A percentile compares a stretch with the other conserved stretches of the same genome.
phyloP scores from a whole-genome alignment of 2,329 filamentous ascomycete genomes.

The Daldinia eschscholtzii region DNA sequence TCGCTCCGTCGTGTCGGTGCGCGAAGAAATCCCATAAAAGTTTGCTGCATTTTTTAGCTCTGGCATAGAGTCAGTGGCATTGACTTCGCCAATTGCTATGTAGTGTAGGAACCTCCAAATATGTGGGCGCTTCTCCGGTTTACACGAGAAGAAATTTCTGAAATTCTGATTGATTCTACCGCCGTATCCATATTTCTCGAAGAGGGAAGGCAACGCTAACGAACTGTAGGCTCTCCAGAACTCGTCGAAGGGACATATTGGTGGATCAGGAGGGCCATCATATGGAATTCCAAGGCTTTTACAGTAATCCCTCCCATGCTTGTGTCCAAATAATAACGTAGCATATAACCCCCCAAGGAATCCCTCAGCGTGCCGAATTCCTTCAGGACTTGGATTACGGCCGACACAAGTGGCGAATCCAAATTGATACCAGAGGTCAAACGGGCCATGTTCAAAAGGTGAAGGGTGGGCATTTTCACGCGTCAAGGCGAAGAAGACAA shows the following conservation, averaged over 20 bases:
- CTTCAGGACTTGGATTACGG: neutral
- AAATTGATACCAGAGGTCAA: slow-evolving; percentile 3
- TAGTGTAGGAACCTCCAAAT: slow-evolving; percentile 7
- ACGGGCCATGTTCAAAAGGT: neutral
- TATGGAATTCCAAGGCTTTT: slow-evolving; percentile 9
- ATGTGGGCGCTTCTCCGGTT: neutral
- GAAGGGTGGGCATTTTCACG: neutral
- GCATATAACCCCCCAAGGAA: neutral
- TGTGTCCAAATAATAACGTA: neutral
- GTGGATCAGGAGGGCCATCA: slow-evolving; percentile 4
- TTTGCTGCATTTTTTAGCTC: neutral
- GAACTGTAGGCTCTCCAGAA: neutral
- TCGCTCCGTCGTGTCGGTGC: neutral
- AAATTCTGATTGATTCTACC: neutral
- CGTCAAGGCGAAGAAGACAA: neutral
- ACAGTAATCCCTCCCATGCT: neutral
- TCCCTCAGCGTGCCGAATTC: neutral
- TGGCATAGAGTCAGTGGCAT: neutral
- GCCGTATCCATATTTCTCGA: slow-evolving; percentile 7
- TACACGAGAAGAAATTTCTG: neutral
- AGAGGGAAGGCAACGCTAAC: neutral
- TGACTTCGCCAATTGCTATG: slow-evolving; percentile 1
- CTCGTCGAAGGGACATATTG: slow-evolving; percentile 4
- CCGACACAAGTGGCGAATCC: slow-evolving; percentile 7
- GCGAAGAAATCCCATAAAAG: neutral